These are phyloP conservation scores for Lizanozyma gosingica DNA, from an alignment of 1,139 yeast genomes.

Conservation along the genomic window DNA sequence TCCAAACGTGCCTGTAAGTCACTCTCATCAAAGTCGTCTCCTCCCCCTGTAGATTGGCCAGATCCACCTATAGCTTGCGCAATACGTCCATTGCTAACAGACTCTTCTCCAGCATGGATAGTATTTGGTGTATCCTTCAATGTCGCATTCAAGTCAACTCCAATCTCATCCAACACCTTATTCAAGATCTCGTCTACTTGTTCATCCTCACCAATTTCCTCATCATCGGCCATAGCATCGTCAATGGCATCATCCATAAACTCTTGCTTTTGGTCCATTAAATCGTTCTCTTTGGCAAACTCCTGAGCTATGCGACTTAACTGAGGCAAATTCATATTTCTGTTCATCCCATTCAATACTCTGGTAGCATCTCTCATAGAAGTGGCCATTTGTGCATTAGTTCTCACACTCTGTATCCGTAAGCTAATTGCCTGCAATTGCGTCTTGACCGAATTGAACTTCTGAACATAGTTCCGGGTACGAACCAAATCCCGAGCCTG, in stretches of 20 bases:
- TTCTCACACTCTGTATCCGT: conserved; percentile 74
- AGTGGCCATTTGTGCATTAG: conserved; percentile 91
- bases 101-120: conserved; percentile 13
- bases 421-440: conserved; percentile 91
- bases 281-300: conserved; percentile 85
- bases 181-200: conserved; percentile 90
- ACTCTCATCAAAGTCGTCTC: conserved; percentile 51
- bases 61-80: conserved; percentile 41
- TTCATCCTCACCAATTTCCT: conserved; percentile 69
- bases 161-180: conserved; percentile 91
- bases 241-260: conserved; percentile 98
- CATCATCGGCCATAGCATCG: conserved; percentile 84
- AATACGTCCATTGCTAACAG: conserved; percentile 19
- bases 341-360: conserved; percentile 76
- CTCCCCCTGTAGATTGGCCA: conserved; percentile 15
- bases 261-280: conserved; percentile 98
- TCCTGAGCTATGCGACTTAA: conserved; percentile 88
- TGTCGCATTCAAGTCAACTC: conserved; percentile 69
- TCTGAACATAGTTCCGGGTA: conserved; percentile 72
- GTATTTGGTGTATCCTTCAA: conserved; percentile 63
- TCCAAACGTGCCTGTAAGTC: conserved; percentile 85
- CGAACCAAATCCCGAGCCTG: conserved; percentile 94
- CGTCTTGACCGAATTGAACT: conserved; percentile 90
- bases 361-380: conserved; percentile 96
- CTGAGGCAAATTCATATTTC: conserved; percentile 84